Evolutionary conservation across 441 rosid species (phyloP).

Genomic region (Populus hybrid): DNA sequence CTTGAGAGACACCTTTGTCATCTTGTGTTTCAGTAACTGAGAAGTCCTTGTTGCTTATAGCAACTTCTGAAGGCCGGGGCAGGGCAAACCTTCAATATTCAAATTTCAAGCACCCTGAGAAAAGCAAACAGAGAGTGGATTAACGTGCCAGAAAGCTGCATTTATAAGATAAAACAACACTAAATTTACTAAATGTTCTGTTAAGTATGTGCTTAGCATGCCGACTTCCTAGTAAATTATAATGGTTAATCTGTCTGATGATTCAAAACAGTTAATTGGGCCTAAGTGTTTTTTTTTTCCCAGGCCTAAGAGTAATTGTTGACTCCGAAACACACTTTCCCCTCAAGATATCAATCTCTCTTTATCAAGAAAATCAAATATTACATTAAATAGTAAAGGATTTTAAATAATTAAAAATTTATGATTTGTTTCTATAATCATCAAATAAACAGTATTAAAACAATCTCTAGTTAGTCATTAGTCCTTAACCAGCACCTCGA

Average conservation of each 20-base stretch:
- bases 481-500: neutral
- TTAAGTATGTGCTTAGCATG: no score
- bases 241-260: no score
- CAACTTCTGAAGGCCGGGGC: neutral
- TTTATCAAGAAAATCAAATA: no score
- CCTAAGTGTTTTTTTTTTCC: no score
- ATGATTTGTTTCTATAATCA: neutral
- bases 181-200: no score
- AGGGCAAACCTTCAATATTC: neutral
- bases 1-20: neutral
- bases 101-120: neutral
- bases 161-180: neutral
- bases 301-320: no score
- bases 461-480: neutral
- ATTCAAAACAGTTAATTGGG: no score
- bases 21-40: neutral
- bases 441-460: neutral
- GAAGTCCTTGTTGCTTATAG: constrained; percentile 17
- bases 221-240: no score
- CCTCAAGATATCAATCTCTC: no score
- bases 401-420: no score
- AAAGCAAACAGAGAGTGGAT: neutral
- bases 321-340: no score
- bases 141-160: neutral
- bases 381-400: no score